Evolutionary conservation across 2,329 filamentous ascomycete genomes (phyloP), one percentile per base, ranked within the genome.

Genomic region (Pyricularia pennisetigena): DNA sequence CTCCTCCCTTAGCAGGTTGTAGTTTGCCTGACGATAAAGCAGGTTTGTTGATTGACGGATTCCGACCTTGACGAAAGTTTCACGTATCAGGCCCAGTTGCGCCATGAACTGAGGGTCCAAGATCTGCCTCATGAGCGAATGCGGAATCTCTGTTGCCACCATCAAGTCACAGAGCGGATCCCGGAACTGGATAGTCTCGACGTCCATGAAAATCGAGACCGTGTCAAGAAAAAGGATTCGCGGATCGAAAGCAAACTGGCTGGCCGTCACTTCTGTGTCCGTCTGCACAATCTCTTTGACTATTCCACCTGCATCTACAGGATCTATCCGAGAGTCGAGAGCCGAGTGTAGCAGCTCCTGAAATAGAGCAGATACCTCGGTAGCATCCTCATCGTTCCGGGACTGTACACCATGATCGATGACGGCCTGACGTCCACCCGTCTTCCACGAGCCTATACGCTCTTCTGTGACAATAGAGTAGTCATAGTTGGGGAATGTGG

Each of bases 1-100:
- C 78, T 99, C 95, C 80, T 99, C 95, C 63, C 95, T 89, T 24
- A 99, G 82, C 8, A 99, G 82, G 74, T 99, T 99, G 82, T 97
- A 98, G 78, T 97, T 98, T 16, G 94, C 93, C 78, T 98, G 95
- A 70, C 94, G 90, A 77, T 99, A 99, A 0, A 99, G 85, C 4
- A 95, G 83, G 73, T 97, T 97, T 8, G 95, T 99, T 65, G 94
- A 91, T 75, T 96, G 93, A 68, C 94, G 89, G 71, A 97, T 93
- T 20, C 90, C 90, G 75, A 95, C 88, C 72, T 90, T 90, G 69
- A 86, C 83, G 77, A 98, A 99, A 6, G 90, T 94, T n/a, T 90
- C 88, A 66, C 93, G 87, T 65, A 97, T 92, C 62, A 99, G 82
- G 10, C 91, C 90, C 16, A 97, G 81, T 30, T 90, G 85, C 73